These are phyloP conservation scores for Copromyces sp. DNA, from an alignment of 495 filamentous ascomycete species.

Conservation along the genomic window DNA sequence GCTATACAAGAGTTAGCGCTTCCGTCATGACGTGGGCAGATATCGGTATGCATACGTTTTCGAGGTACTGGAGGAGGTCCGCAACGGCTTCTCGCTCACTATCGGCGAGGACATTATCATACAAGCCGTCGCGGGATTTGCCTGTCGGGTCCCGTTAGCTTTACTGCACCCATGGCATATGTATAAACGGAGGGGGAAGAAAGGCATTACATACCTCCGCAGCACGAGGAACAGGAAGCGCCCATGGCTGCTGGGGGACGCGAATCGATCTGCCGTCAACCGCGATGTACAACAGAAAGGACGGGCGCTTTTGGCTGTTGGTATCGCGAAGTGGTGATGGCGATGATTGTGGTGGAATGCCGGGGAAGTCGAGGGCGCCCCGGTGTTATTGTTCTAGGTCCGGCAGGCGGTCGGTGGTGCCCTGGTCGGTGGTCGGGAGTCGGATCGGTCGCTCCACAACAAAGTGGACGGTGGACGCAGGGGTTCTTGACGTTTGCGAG, in stretches of 20 bases:
- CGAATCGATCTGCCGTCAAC: not conserved
- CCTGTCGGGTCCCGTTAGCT: constrained; percentile 35
- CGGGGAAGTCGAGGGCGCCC: not conserved
- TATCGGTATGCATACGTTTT: constrained; percentile 58
- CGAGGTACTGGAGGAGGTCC: constrained; percentile 87
- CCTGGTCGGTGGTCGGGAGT: not conserved
- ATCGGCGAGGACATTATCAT: constrained; percentile 91
- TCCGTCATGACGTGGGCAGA: not conserved
- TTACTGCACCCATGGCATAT: not conserved
- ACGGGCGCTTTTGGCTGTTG: constrained; percentile 1
- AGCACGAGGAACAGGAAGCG: constrained; percentile 31
- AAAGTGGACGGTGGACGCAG: not conserved
- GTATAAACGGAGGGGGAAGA: not conserved
- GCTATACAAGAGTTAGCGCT: constrained; percentile 40
- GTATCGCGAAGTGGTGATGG: constrained; percentile 2
- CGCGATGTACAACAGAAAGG: constrained; percentile 1
- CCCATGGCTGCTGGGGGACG: constrained; percentile 26
- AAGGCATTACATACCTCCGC: constrained; percentile 22
- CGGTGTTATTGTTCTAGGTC: not conserved
- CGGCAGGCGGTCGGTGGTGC: not conserved
- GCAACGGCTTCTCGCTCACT: constrained; percentile 96
- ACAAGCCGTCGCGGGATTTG: constrained; percentile 83
- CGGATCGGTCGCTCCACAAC: not conserved
- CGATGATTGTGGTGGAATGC: constrained; percentile 15
- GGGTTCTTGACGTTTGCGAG: not conserved